A percentile compares a stretch with the other conserved stretches of the same genome.
phyloP scores from a whole-genome alignment of 1,139 yeast species.

The Arxiozyma bovina region DNA sequence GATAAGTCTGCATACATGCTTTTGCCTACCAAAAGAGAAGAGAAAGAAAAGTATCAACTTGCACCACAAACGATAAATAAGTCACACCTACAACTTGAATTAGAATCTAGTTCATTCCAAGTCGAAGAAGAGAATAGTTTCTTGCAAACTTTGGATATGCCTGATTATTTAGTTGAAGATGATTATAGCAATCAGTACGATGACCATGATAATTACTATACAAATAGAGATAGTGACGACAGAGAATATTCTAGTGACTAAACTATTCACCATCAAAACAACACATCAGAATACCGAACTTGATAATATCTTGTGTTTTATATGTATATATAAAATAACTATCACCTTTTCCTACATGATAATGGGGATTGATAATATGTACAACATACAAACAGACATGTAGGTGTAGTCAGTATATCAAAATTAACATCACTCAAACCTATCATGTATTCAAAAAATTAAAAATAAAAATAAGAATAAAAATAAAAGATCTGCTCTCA shows the following conservation, averaged over 20 bases:
- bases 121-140: constrained; percentile 5
- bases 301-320: no score
- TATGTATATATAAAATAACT: no score
- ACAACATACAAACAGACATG: no score
- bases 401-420: no score
- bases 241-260: constrained; percentile 2
- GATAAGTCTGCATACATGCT: not conserved
- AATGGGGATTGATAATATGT: no score
- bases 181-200: not conserved
- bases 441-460: no score
- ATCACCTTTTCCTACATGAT: no score
- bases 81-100: not conserved
- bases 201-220: not conserved
- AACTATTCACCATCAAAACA: not conserved
- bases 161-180: not conserved
- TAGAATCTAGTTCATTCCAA: not conserved
- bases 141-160: constrained; percentile 2
- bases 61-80: not conserved
- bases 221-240: constrained; percentile 1
- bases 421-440: no score
- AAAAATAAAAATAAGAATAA: no score
- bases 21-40: not conserved
- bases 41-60: not conserved
- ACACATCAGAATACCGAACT: not conserved
- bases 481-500: no score